Percentiles rank a stretch among this genome's conserved stretches.
Evolutionary conservation across 164 flowering plant genomes (phyloP).

Genomic region (Magnolia changhungtana): DNA sequence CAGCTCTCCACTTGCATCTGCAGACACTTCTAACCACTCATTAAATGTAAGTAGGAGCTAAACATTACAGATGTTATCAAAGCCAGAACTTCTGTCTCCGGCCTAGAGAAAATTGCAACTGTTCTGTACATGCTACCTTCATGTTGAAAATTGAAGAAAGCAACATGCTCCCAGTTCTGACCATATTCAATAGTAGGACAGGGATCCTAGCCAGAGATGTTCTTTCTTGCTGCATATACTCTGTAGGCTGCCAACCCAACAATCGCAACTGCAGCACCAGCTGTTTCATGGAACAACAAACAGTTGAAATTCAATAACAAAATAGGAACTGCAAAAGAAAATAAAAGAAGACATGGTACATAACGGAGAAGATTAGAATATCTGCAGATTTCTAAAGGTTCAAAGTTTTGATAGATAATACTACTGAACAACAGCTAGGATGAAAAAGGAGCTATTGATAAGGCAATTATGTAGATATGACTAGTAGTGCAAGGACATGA

Average conservation of each 20-base stretch:
- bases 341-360: neutral
- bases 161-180: neutral
- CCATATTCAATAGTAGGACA: neutral
- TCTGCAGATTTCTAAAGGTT: neutral
- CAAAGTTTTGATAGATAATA: neutral
- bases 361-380: neutral
- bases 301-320: neutral
- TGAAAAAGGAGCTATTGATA: neutral
- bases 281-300: conserved; percentile 29
- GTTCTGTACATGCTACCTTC: neutral
- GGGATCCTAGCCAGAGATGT: conserved; percentile 35
- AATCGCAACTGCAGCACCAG: conserved; percentile 83
- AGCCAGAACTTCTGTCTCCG: neutral
- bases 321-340: neutral
- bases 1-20: too few species aligned
- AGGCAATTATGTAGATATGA: neutral
- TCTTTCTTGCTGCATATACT: conserved; percentile 74
- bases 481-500: too few species aligned
- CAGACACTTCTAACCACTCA: too few species aligned
- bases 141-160: neutral
- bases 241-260: conserved; percentile 89
- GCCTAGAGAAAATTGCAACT: neutral
- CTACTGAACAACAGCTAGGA: neutral
- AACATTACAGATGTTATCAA: neutral
- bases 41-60: too few species aligned